Conservation (phyloP, 1,284 basidiomycete genomes). For the Ustilago hordei region DNA sequence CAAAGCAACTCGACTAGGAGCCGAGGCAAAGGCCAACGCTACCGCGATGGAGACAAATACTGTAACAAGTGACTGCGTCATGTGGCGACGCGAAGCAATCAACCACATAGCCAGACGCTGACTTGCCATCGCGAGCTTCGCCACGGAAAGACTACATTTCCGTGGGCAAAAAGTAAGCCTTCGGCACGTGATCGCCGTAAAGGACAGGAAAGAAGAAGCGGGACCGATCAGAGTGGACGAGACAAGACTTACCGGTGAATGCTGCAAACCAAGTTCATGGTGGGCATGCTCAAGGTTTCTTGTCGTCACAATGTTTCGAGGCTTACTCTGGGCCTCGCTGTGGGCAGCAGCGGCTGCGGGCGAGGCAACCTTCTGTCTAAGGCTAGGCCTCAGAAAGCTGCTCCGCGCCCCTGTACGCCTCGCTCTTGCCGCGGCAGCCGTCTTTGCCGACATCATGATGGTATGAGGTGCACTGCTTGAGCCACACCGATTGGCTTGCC, state of each 20-base stretch:
- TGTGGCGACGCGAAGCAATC: background rate
- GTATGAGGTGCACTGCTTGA: background rate
- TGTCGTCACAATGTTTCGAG: background rate
- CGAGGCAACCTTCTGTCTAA: too few relatives aligned
- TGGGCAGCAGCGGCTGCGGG: background rate
- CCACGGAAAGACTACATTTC: background rate
- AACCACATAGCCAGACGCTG: background rate
- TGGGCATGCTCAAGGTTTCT: conserved; percentile 3
- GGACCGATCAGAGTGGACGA: background rate
- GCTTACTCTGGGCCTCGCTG: background rate
- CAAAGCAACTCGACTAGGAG: too few relatives aligned
- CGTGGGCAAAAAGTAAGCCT: background rate
- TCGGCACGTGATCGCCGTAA: background rate
- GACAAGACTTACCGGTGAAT: conserved; percentile 28
- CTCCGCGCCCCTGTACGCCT: background rate
- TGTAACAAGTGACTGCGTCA: background rate
- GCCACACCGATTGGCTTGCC: background rate
- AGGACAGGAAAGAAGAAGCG: background rate
- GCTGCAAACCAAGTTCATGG: background rate
- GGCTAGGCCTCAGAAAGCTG: too few relatives aligned
- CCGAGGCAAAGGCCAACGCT: too few relatives aligned
- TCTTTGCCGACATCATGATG: conserved; percentile 21
- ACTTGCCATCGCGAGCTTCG: background rate
- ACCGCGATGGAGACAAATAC: too few relatives aligned
- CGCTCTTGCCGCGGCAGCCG: conserved; percentile 17